Base-by-base conservation (phyloP, 176 grass and related monocot genomes). In the Thalia dealbata region DNA sequence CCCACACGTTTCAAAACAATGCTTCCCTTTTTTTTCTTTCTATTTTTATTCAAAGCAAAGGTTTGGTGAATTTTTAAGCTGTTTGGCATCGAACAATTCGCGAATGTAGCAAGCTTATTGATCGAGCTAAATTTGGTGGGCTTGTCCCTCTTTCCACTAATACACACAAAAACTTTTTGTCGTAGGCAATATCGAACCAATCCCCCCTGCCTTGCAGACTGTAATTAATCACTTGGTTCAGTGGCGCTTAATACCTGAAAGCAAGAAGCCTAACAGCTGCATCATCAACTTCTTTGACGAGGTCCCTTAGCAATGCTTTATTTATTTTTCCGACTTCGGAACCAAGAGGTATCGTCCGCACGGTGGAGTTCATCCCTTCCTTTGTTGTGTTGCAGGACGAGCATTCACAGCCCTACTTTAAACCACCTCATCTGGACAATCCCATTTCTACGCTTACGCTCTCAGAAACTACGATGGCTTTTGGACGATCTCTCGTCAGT, bases 221-320 rank as follows among this genome's bases (percentile, higher is more conserved):
- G 87, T 95, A 74, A 99, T 93, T 71, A 83, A 99, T 82, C 95
- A 95, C 72, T 83, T 99, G 74, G 88, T 99, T 82, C 81, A 90
- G 76, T 99, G 95, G 95, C 95, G 79, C 75, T 78, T 99, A 80
- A 87, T 99, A 91, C 95, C 95, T 79, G 90, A 99, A 79, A 91
- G 79, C 71, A 92, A 85, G 84, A 93, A 88, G 59, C 95, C 95
- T 35, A 99, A 95, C 81, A 88, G 95, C 80, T 89, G 91, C 72
- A 85, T 99, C 73, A 93, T 99, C 81, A 99, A 99, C 72, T 99
- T 99, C 87, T 95, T 99, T 69, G 95, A 99, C 81, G 95, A 99
- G 95, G 95, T 99, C 72, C 51, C 64, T 63, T 43, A 32, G 10
- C 9, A 18, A 43, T 68, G 30, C 38, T 69, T 59, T 32, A 10